phyloP scores from a whole-genome alignment of 306 rosid species.

The Quercus wislizeni region DNA sequence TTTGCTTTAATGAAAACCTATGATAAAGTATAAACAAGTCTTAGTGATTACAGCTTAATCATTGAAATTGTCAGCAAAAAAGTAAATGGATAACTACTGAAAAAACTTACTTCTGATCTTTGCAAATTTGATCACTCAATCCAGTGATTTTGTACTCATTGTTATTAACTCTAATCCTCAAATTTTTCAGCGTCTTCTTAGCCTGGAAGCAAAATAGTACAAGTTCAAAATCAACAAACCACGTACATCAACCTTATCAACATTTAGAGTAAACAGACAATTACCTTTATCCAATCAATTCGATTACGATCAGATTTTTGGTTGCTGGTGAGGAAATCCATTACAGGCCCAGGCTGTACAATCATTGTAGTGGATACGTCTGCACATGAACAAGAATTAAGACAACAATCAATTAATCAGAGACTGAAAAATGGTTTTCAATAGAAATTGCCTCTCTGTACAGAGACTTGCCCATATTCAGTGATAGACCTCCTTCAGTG shows the following conservation, averaged over 20 bases:
- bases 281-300: slow-evolving; percentile 51
- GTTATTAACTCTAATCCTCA: slow-evolving; percentile 36
- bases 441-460: neutral
- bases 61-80: no score
- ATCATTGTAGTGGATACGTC: slow-evolving; percentile 53
- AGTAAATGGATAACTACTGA: neutral
- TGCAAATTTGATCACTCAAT: slow-evolving; percentile 46
- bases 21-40: neutral
- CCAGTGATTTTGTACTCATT: slow-evolving; percentile 52
- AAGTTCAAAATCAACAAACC: neutral
- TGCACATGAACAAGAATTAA: slow-evolving; percentile 1
- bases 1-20: slow-evolving; percentile 19
- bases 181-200: slow-evolving; percentile 36
- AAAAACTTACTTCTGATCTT: slow-evolving; percentile 29
- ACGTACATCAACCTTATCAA: neutral
- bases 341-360: slow-evolving; percentile 46
- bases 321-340: slow-evolving; percentile 36
- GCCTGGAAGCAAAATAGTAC: slow-evolving; percentile 26
- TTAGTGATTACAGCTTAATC: neutral
- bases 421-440: no score
- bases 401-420: no score
- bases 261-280: neutral
- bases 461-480: slow-evolving; percentile 40
- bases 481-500: slow-evolving; percentile 48
- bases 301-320: slow-evolving; percentile 21